Conservation (phyloP, 768 basidiomycete species). For the Crepidotus variabilis region DNA sequence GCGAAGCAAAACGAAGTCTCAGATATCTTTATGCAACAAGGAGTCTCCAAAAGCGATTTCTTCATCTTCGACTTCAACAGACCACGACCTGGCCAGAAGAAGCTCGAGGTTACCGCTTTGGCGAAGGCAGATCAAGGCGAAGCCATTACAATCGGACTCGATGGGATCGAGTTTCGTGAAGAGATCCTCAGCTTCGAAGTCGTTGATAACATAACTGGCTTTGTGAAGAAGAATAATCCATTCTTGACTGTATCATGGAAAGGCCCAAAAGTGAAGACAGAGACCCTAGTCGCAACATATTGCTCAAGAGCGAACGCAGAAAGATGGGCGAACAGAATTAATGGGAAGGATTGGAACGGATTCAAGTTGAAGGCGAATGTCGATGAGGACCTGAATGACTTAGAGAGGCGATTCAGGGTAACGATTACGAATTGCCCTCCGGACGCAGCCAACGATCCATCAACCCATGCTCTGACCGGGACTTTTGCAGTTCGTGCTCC, state of each 20-base stretch:
- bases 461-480: not conserved
- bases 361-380: conserved; percentile 38
- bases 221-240: conserved; percentile 26
- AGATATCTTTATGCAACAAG: conserved; percentile 40
- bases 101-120: conserved; percentile 39
- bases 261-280: conserved; percentile 30
- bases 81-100: conserved; percentile 17
- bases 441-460: conserved; percentile 6
- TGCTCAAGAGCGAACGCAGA: conserved; percentile 24
- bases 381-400: conserved; percentile 4
- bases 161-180: conserved; percentile 45
- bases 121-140: conserved; percentile 37
- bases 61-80: conserved; percentile 21
- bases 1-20: conserved; percentile 35
- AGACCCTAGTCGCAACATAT: conserved; percentile 43
- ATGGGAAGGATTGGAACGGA: conserved; percentile 31
- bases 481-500: not conserved
- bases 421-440: conserved; percentile 40
- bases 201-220: conserved; percentile 31
- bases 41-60: conserved; percentile 31
- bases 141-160: conserved; percentile 37
- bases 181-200: conserved; percentile 39
- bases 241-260: conserved; percentile 50
- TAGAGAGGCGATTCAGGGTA: conserved; percentile 25
- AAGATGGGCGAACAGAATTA: conserved; percentile 30